Conservation (phyloP, 208 protist genomes). For the Dictyostelium gargantuum region DNA sequence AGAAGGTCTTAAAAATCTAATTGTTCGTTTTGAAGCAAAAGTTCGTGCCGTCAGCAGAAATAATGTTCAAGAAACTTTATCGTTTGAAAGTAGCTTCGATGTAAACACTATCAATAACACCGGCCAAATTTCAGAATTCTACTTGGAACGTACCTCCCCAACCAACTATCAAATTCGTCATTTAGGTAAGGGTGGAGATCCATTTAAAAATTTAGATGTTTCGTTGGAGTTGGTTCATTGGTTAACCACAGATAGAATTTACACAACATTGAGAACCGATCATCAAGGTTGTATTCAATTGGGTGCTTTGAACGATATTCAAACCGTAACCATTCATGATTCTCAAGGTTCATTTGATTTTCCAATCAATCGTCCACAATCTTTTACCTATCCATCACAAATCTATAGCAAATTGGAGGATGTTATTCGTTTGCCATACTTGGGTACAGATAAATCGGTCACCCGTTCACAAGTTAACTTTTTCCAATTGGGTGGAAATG, state of each 20-base stretch:
- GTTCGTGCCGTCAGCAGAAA: background rate
- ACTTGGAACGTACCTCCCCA: background rate
- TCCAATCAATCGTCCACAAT: background rate
- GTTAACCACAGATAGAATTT: background rate
- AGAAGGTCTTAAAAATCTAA: background rate
- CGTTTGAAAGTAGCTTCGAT: background rate
- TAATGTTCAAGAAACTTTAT: background rate
- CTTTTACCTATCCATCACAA: slow-evolving; percentile 1
- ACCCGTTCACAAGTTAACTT: background rate
- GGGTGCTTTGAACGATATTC: background rate
- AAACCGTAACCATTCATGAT: background rate
- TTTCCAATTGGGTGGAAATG: background rate
- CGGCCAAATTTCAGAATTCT: background rate
- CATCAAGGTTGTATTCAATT: slow-evolving; percentile 19
- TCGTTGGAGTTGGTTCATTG: background rate
- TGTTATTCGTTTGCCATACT: background rate
- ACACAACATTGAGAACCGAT: background rate
- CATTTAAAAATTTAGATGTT: background rate
- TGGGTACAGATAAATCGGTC: background rate
- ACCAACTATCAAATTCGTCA: background rate
- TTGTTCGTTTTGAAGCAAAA: background rate
- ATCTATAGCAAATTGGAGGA: background rate
- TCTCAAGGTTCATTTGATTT: background rate
- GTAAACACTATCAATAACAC: slow-evolving; percentile 2
- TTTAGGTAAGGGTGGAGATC: slow-evolving; percentile 37